Conservation (phyloP, 805 yeast species). For the Candida ascalaphidarum region DNA sequence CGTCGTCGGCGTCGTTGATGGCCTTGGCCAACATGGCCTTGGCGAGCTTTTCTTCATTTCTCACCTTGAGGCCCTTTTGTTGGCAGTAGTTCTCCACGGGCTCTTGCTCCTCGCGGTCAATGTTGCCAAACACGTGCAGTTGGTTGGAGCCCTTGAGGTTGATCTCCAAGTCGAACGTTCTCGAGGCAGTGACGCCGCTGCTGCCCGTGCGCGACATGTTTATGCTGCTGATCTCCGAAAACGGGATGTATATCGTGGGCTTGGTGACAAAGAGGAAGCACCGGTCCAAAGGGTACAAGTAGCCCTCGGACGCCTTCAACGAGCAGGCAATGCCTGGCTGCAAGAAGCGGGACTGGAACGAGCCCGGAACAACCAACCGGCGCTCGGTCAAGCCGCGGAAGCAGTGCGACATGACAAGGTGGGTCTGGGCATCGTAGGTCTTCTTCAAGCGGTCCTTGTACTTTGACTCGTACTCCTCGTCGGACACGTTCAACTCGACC, state of each 20-base stretch:
- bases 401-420: conserved; percentile 79
- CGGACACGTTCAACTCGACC: conserved; percentile 78
- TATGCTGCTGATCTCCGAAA: conserved; percentile 66
- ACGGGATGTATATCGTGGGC: conserved; percentile 89
- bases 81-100: conserved; percentile 67
- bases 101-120: conserved; percentile 83
- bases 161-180: conserved; percentile 90
- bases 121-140: conserved; percentile 79
- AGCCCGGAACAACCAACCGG: conserved; percentile 77
- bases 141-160: conserved; percentile 53
- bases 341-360: conserved; percentile 64
- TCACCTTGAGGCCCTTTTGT: conserved; percentile 70
- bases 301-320: conserved; percentile 91
- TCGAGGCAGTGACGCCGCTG: conserved; percentile 58
- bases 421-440: conserved; percentile 76
- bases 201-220: conserved; percentile 83
- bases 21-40: conserved; percentile 75
- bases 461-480: conserved; percentile 67
- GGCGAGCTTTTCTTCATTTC: conserved; percentile 85
- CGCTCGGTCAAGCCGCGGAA: conserved; percentile 86
- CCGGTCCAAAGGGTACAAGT: conserved; percentile 85
- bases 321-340: conserved; percentile 90
- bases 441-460: conserved; percentile 71
- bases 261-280: conserved; percentile 87
- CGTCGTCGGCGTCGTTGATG: conserved; percentile 50